Percentiles rank a stretch among this genome's conserved stretches.
These are phyloP conservation scores for Roridomyces roridus DNA, from an alignment of 768 basidiomycete species.

Conservation along the genomic window DNA sequence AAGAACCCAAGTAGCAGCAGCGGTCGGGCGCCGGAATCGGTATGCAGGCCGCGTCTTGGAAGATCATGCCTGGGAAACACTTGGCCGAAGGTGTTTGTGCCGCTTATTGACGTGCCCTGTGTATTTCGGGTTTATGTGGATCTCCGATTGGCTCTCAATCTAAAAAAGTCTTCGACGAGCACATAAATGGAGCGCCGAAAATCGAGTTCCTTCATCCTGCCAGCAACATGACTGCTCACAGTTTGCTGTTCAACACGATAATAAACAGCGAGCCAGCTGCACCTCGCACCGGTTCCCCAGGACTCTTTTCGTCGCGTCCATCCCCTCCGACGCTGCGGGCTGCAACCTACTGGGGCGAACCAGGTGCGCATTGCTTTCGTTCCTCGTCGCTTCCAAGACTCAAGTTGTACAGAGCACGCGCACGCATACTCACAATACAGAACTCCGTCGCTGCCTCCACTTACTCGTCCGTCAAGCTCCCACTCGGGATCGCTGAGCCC, in stretches of 20 bases:
- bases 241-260: conserved; percentile 1
- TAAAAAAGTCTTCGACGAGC: too few relatives aligned
- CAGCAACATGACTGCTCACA: conserved; percentile 11
- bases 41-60: too few relatives aligned
- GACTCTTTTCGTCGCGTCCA: not conserved
- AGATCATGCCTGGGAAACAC: too few relatives aligned
- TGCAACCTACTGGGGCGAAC: not conserved
- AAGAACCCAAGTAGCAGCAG: too few relatives aligned
- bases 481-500: conserved; percentile 1
- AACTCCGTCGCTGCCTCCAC: not conserved
- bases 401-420: not conserved
- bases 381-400: not conserved
- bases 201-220: not conserved
- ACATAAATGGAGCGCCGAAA: too few relatives aligned
- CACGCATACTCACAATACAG: not conserved
- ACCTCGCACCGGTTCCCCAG: not conserved
- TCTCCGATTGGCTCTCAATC: too few relatives aligned
- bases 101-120: too few relatives aligned
- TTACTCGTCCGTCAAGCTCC: not conserved
- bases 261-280: not conserved
- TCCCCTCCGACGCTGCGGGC: not conserved
- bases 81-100: too few relatives aligned
- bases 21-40: too few relatives aligned
- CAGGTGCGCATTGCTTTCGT: not conserved
- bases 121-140: conserved; percentile 29